Evolutionary conservation across 2,329 filamentous ascomycete species (phyloP).

Genomic region (Cytospora mali): DNA sequence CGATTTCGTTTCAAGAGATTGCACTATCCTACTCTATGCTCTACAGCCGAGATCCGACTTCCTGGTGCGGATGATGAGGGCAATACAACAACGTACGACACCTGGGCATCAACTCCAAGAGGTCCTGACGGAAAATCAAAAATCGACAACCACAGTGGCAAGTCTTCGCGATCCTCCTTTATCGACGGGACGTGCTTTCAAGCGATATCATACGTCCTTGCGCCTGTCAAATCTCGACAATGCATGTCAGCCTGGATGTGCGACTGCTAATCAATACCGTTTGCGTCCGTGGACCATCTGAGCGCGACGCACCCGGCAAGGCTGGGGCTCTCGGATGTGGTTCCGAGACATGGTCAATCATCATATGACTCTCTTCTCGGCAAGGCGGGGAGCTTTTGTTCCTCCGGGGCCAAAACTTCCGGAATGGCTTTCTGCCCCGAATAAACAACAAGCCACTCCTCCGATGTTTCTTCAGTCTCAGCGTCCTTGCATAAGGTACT

Average conservation of each 20-base stretch:
- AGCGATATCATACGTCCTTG: background rate
- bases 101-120: no score
- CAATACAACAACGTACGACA: no score
- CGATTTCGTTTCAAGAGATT: background rate
- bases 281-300: background rate
- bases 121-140: background rate
- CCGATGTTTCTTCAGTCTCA: background rate
- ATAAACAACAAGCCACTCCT: background rate
- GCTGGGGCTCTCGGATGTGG: background rate
- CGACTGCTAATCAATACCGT: no score
- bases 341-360: background rate
- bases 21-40: background rate
- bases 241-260: background rate
- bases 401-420: background rate
- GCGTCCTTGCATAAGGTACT: background rate
- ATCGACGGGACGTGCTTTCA: background rate
- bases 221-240: background rate
- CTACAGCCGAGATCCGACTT: background rate
- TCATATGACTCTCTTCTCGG: background rate
- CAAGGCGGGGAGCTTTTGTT: background rate
- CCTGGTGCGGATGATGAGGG: background rate
- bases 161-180: background rate
- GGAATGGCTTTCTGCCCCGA: background rate
- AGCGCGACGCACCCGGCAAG: no score
- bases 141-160: background rate